These are phyloP conservation scores for Fraxinus nigra DNA, from an alignment of 305 asterid species.

Conservation along the genomic window DNA sequence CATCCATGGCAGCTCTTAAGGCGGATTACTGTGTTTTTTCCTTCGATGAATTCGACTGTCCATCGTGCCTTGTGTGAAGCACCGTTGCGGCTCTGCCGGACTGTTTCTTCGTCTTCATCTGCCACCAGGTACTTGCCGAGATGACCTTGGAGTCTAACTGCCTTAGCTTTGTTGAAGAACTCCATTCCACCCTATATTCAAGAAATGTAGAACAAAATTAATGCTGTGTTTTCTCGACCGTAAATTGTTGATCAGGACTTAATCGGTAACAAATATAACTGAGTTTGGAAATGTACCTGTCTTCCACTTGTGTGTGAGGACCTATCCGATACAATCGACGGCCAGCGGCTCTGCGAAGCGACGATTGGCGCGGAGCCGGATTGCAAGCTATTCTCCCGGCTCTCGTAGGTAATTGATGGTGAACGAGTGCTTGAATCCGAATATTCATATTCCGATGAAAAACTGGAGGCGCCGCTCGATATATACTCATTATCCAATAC, in stretches of 20 bases:
- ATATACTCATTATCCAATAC: conserved; percentile 32
- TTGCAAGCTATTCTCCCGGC: background rate
- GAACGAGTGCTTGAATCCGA: conserved; percentile 26
- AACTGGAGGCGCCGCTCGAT: conserved; percentile 40
- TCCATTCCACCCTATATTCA: conserved; percentile 50
- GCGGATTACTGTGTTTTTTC: conserved; percentile 35
- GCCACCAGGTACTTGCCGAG: conserved; percentile 56
- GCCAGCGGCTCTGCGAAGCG: conserved; percentile 17
- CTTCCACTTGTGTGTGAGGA: conserved; percentile 24
- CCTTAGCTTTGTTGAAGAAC: conserved; percentile 46
- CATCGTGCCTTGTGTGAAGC: conserved; percentile 49
- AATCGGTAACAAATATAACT: background rate
- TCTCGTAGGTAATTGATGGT: conserved; percentile 14
- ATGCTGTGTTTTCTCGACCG: background rate
- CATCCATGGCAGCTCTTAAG: conserved; percentile 51
- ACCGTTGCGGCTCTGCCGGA: conserved; percentile 59
- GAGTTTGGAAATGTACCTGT: conserved; percentile 25
- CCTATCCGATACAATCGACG: conserved; percentile 29
- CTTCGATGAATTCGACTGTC: conserved; percentile 50
- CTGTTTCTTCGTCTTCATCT: conserved; percentile 52
- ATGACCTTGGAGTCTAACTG: conserved; percentile 58
- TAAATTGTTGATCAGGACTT: background rate
- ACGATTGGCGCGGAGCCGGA: background rate
- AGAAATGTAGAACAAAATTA: background rate
- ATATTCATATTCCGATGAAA: conserved; percentile 29